A percentile compares a stretch with the other conserved stretches of the same genome.
These are phyloP conservation scores for Thraustochytrium sp. DNA, from an alignment of 352 stramenopile genomes.

Conservation along the genomic window DNA sequence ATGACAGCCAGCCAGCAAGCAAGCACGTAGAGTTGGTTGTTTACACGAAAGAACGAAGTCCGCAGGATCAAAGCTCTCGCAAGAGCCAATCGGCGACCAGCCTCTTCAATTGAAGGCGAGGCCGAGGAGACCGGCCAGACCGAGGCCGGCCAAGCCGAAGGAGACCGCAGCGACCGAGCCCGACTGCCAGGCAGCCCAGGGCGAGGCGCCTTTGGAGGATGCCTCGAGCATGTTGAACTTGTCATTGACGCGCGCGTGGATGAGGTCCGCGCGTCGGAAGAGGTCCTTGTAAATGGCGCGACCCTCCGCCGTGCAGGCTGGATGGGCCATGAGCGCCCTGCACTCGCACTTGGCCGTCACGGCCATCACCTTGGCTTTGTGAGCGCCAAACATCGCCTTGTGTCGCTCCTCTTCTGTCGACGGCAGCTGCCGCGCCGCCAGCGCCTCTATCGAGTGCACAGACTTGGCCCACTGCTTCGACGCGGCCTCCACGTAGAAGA, in stretches of 20 bases:
- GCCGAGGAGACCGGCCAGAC: too few relatives aligned
- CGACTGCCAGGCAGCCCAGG: too few relatives aligned
- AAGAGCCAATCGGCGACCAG: too few relatives aligned
- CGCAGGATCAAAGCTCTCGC: too few relatives aligned
- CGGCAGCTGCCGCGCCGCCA: background rate
- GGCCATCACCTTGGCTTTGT: background rate
- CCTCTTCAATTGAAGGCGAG: too few relatives aligned
- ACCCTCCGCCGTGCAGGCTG: background rate
- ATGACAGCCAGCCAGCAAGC: too few relatives aligned
- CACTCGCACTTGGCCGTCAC: constrained; percentile 4
- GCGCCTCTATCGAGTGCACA: background rate
- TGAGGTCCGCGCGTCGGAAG: background rate
- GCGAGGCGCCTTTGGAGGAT: too few relatives aligned
- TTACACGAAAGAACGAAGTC: too few relatives aligned
- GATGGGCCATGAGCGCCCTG: background rate
- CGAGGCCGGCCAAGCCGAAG: too few relatives aligned
- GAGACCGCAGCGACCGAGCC: too few relatives aligned
- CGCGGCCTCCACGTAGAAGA: background rate
- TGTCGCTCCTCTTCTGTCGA: background rate
- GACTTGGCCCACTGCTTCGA: background rate
- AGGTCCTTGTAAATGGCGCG: background rate
- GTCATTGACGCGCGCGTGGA: background rate
- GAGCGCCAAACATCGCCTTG: background rate
- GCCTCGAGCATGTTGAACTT: too few relatives aligned
- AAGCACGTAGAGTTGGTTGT: too few relatives aligned